These are phyloP conservation scores for Leucosporidium creatinivorum DNA, from an alignment of 768 basidiomycete genomes.

Conservation along the genomic window DNA sequence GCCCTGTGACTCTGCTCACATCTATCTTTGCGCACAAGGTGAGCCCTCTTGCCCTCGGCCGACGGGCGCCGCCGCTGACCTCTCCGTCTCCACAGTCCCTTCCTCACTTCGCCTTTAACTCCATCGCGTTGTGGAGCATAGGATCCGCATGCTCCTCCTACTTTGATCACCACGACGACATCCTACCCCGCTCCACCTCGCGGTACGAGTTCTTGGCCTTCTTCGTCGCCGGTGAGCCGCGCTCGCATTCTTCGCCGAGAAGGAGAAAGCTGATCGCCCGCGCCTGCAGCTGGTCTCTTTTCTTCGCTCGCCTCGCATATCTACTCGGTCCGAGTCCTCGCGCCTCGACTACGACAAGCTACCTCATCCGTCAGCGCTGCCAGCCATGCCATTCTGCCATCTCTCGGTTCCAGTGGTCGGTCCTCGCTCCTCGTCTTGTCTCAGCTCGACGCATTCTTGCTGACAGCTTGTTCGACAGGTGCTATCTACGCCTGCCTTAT, in stretches of 20 bases:
- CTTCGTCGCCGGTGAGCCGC: constrained; percentile 23
- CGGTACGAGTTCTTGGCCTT: constrained; percentile 34
- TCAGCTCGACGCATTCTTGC: not conserved
- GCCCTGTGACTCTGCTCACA: constrained; percentile 20
- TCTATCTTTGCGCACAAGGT: constrained; percentile 30
- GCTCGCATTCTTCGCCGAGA: no score
- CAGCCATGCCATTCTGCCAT: constrained; percentile 1
- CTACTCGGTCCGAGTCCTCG: constrained; percentile 17
- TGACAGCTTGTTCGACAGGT: constrained; percentile 1
- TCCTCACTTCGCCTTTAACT: constrained; percentile 33
- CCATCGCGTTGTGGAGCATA: constrained; percentile 26
- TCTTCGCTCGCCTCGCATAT: constrained; percentile 22
- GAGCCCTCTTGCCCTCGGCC: not conserved
- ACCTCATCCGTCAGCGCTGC: not conserved
- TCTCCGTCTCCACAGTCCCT: constrained; percentile 2
- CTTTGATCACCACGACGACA: constrained; percentile 12
- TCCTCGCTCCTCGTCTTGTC: no score
- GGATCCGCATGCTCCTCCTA: constrained; percentile 5
- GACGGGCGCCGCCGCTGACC: not conserved
- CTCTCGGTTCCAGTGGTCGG: constrained; percentile 23
- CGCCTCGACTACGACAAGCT: constrained; percentile 5
- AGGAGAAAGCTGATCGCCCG: not conserved
- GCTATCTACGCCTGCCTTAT: constrained; percentile 27
- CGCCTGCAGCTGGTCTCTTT: constrained; percentile 18
- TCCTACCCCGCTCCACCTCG: constrained; percentile 25